Conservation (phyloP, 768 basidiomycete genomes). For the Boletellus emodensis region DNA sequence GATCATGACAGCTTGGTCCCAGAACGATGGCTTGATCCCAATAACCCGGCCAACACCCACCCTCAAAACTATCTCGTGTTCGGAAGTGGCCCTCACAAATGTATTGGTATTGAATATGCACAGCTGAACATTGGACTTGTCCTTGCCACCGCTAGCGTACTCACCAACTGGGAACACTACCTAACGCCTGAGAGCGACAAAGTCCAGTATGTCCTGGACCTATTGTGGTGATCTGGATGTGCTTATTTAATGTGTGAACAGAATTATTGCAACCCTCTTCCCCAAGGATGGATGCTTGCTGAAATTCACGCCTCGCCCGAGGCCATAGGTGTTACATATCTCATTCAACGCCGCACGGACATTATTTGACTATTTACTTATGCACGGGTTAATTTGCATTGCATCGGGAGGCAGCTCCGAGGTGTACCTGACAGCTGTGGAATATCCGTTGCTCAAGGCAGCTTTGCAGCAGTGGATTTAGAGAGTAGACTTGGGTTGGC, state of each 20-base stretch:
- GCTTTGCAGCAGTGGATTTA: too few relatives aligned
- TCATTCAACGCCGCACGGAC: neutral
- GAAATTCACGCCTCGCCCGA: constrained; percentile 63
- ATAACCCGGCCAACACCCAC: constrained; percentile 72
- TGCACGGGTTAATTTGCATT: constrained; percentile 11
- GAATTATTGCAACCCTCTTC: constrained; percentile 96
- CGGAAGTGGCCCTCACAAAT: constrained; percentile 89
- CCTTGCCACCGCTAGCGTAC: constrained; percentile 74
- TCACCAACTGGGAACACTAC: constrained; percentile 86
- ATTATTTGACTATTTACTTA: constrained; percentile 11
- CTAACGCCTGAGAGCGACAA: constrained; percentile 73
- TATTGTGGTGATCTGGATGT: neutral
- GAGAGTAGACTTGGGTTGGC: too few relatives aligned
- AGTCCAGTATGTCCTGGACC: constrained; percentile 61
- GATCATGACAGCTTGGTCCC: constrained; percentile 80
- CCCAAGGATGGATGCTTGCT: constrained; percentile 88
- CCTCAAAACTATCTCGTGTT: constrained; percentile 97
- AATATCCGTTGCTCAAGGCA: too few relatives aligned
- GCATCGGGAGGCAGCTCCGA: too few relatives aligned
- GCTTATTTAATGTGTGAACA: constrained; percentile 25
- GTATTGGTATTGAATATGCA: constrained; percentile 92
- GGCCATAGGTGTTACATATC: constrained; percentile 7
- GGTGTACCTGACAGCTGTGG: too few relatives aligned
- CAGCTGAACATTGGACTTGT: constrained; percentile 85
- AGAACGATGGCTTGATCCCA: constrained; percentile 89